Evolutionary conservation across 805 yeast genomes (phyloP), one percentile per base, ranked within the genome.

Genomic region (Candida suzukii): DNA sequence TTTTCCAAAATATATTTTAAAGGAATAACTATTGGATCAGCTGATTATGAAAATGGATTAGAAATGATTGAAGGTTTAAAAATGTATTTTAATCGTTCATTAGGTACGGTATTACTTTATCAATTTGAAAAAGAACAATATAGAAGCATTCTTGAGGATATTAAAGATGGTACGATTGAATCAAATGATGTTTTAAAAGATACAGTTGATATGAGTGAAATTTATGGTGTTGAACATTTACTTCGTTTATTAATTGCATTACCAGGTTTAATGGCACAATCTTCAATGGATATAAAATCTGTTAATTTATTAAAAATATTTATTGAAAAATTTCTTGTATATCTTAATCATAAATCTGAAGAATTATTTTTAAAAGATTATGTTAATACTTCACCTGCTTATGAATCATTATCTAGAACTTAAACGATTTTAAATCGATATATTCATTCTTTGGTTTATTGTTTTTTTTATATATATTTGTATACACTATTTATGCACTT

Each of bases 221-320:
- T 82, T 0, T 91, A 90, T 53, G 96, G 96, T 0, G 71, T 82
- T 1, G 90, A 86, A 51, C 97, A 90, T 60, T 64, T 93, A 29
- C 62, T 91, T 45, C 68, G 99, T 48, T 62, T 91, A 42, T 67
- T 88, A 48, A 82, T 86, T 14, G 69, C 85, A 1, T 62, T 93
- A 35, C 98, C 99, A 0, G 93, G 88, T 11, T 64, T 88, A n/a
- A 72, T 90, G 41, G 73, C 87, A 0, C 81, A 80, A 47, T 79
- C 95, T 1, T 65, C 79, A 9, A 84, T 88, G 88, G 96, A 88
- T 52, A 69, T 74, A n/a, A 81, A 79, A 43, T 78, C 88, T 41
- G 64, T 83, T 5, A 68, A 66, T 7, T 71, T 73, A 16, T 59
- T 87, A 44, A 68, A 77, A 44, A 66, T 62, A 10, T 77, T 80